A percentile compares a stretch with the other conserved stretches of the same genome.
Conservation (phyloP, 441 rosid genomes). For the Oxalis stricta region DNA sequence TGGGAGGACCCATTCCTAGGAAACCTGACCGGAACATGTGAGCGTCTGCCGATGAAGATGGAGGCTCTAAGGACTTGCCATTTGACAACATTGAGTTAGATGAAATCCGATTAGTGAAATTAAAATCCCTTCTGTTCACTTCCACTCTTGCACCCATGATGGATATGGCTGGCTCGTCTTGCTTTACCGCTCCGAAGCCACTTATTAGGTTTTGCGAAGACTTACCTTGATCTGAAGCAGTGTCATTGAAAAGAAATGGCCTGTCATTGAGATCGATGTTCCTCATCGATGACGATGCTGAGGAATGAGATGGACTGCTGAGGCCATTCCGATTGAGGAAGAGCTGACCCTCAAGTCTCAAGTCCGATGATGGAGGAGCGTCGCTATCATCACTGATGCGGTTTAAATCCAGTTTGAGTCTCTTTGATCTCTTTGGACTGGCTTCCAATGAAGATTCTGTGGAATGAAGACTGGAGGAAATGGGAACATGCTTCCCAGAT, state of each 20-base stretch:
- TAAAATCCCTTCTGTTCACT: constrained; percentile 32
- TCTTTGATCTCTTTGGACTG: constrained; percentile 49
- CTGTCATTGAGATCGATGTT: constrained; percentile 89
- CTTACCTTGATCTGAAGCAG: constrained; percentile 33
- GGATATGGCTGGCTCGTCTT: constrained; percentile 52
- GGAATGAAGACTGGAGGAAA: constrained; percentile 36
- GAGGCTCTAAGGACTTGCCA: constrained; percentile 48
- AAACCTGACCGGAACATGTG: constrained; percentile 37
- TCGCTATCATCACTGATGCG: constrained; percentile 54
- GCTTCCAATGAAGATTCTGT: constrained; percentile 56
- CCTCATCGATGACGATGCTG: constrained; percentile 62
- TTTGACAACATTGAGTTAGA: constrained; percentile 34
- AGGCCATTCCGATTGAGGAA: constrained; percentile 40
- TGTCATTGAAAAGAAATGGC: constrained; percentile 43
- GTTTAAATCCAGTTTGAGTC: constrained; percentile 75
- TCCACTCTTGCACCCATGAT: constrained; percentile 72
- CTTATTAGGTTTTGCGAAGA: constrained; percentile 20
- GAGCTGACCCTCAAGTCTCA: constrained; percentile 37
- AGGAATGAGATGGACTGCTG: constrained; percentile 60
- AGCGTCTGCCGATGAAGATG: constrained; percentile 32
- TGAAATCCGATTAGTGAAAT: too few species aligned
- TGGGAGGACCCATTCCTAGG: constrained; percentile 42
- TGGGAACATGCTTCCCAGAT: constrained; percentile 35
- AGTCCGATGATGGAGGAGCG: constrained; percentile 30
- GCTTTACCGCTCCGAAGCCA: constrained; percentile 33